Evolutionary conservation across 2,329 filamentous ascomycete genomes (phyloP).

Genomic region (Penicillium polonicum): DNA sequence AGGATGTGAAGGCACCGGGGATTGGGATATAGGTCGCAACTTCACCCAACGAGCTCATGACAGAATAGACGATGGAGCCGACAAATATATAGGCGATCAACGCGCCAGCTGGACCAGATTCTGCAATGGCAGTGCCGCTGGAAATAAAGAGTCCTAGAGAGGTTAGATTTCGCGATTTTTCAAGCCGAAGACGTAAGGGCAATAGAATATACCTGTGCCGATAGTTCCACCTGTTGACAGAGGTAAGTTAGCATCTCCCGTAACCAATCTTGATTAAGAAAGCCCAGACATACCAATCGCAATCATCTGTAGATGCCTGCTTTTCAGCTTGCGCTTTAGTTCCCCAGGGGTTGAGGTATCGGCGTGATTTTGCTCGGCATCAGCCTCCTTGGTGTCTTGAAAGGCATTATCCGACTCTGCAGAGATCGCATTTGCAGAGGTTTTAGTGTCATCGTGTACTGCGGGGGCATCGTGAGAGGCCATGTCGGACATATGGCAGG

Average conservation of each 20-base stretch:
- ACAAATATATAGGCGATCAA: constrained; percentile 68
- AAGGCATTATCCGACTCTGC: constrained; percentile 12
- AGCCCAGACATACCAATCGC: constrained; percentile 22
- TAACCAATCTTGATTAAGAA: background rate
- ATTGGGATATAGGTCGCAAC: constrained; percentile 77
- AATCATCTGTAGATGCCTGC: constrained; percentile 27
- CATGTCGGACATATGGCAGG: constrained; percentile 12
- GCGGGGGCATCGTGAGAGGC: constrained; percentile 9
- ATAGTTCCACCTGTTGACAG: constrained; percentile 22
- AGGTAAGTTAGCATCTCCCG: constrained; percentile 7
- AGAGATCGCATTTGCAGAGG: background rate
- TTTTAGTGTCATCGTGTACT: background rate
- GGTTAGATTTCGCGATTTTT: constrained; percentile 4
- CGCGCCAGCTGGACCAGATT: constrained; percentile 63
- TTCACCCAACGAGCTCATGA: constrained; percentile 66
- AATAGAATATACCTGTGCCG: constrained; percentile 21
- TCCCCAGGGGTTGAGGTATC: constrained; percentile 15
- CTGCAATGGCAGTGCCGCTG: constrained; percentile 61
- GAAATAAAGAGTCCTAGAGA: constrained; percentile 66
- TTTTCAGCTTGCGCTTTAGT: constrained; percentile 26
- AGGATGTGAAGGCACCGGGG: constrained; percentile 71
- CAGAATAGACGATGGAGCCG: constrained; percentile 69
- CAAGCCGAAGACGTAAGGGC: background rate
- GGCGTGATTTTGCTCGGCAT: constrained; percentile 20
- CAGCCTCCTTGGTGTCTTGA: constrained; percentile 16